A percentile compares a stretch with the other conserved stretches of the same genome.
Conservation (phyloP, 192 early-diverging fungal genomes). For the Chytriomyces sp. region DNA sequence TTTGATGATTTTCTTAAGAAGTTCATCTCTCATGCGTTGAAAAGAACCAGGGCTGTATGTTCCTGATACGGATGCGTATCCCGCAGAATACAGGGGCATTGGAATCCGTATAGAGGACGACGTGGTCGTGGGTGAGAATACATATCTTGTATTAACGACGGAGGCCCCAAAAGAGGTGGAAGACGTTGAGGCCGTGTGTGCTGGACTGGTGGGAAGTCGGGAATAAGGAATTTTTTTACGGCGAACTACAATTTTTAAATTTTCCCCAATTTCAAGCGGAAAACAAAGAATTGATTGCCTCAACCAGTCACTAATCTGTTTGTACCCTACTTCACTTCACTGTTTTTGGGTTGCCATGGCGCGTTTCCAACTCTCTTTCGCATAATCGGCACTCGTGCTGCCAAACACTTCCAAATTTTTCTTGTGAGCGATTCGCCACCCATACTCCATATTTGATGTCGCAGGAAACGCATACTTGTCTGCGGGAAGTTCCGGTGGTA, state of each 20-base stretch:
- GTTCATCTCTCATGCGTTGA: background rate
- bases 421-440: conserved; percentile 24
- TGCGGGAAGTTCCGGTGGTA: conserved; percentile 3
- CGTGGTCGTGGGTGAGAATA: conserved; percentile 73
- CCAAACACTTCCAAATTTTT: conserved; percentile 35
- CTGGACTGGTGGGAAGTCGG: conserved; percentile 20
- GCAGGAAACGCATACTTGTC: conserved; percentile 31
- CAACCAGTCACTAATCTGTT: too few species aligned
- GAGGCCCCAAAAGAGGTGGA: conserved; percentile 83
- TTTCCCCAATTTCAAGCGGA: too few species aligned
- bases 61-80: conserved; percentile 73
- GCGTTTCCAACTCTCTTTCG: conserved; percentile 31
- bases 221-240: background rate
- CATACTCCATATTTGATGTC: conserved; percentile 37
- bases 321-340: too few species aligned
- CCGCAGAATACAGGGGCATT: conserved; percentile 79
- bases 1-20: too few species aligned
- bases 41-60: conserved; percentile 92
- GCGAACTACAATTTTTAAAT: background rate
- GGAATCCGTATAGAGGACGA: conserved; percentile 98
- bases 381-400: conserved; percentile 35
- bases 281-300: too few species aligned
- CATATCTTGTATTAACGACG: conserved; percentile 68
- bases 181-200: conserved; percentile 58
- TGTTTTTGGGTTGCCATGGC: background rate